Percentiles rank a stretch among this genome's conserved stretches.
These are phyloP conservation scores for Porphyrellus sp. DNA, from an alignment of 1,284 basidiomycete genomes.

Conservation along the genomic window DNA sequence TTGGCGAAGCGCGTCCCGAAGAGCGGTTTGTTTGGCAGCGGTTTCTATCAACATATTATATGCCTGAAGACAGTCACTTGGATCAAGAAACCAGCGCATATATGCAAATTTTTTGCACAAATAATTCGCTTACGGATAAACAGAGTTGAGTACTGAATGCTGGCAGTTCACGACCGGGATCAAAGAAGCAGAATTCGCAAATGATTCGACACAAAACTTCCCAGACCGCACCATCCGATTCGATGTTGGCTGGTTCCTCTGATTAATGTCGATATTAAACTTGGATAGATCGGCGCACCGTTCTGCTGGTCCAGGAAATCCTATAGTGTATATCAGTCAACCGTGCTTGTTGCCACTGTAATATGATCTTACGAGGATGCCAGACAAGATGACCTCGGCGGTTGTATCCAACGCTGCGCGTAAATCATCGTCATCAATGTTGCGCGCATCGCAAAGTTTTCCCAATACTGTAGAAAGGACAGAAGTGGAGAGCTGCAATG, in stretches of 20 bases:
- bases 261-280: background rate
- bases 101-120: conserved; percentile 22
- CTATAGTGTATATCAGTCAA: conserved; percentile 19
- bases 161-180: conserved; percentile 9
- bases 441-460: conserved; percentile 25
- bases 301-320: conserved; percentile 32
- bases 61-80: conserved; percentile 27
- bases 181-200: conserved; percentile 34
- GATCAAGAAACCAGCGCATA: conserved; percentile 27
- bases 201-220: conserved; percentile 27
- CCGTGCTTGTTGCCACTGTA: background rate
- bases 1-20: conserved; percentile 36
- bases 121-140: conserved; percentile 23
- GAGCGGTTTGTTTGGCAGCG: conserved; percentile 24
- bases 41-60: conserved; percentile 37
- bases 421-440: conserved; percentile 12
- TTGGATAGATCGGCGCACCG: conserved; percentile 13
- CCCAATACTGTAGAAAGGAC: conserved; percentile 36
- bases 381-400: conserved; percentile 40
- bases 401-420: conserved; percentile 38
- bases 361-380: conserved; percentile 38
- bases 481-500: conserved; percentile 35
- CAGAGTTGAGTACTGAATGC: conserved; percentile 20
- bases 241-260: conserved; percentile 12
- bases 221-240: conserved; percentile 21